phyloP scores from a whole-genome alignment of 768 basidiomycete species.

The Mycena indigotica region DNA sequence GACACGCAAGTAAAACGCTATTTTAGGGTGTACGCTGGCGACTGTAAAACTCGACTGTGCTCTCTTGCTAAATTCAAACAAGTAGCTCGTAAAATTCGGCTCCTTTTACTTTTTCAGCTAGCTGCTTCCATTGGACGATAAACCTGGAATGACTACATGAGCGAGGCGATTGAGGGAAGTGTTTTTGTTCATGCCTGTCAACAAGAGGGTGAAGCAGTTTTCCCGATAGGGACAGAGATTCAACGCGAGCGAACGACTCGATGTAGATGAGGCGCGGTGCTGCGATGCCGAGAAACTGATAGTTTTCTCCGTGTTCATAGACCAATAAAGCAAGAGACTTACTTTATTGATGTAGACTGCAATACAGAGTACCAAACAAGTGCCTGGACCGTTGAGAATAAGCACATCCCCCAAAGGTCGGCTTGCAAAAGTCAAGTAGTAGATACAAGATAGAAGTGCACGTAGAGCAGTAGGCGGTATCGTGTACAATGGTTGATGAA shows the following conservation, averaged over 20 bases:
- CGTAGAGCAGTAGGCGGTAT: slow-evolving; percentile 63
- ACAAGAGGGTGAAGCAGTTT: slow-evolving; percentile 80
- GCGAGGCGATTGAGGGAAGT: slow-evolving; percentile 1
- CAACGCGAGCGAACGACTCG: slow-evolving; percentile 92
- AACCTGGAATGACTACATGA: slow-evolving; percentile 51
- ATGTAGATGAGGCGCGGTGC: slow-evolving; percentile 81
- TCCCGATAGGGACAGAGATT: slow-evolving; percentile 79
- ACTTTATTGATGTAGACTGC: slow-evolving; percentile 76
- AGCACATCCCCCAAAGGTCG: slow-evolving; percentile 68
- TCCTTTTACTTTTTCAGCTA: slow-evolving; percentile 42
- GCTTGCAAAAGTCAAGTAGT: slow-evolving; percentile 52
- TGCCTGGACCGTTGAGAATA: slow-evolving; percentile 93
- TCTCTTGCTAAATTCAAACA: slow-evolving; percentile 55
- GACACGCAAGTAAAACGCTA: slow-evolving; percentile 55
- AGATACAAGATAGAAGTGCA: slow-evolving; percentile 65
- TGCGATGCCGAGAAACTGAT: slow-evolving; percentile 72
- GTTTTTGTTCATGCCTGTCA: slow-evolving; percentile 57
- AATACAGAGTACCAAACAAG: slow-evolving; percentile 78
- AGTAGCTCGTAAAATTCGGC: slow-evolving; percentile 66
- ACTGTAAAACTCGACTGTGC: neutral
- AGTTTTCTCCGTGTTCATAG: slow-evolving; percentile 6
- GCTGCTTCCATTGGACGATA: slow-evolving; percentile 85
- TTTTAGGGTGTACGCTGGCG: neutral
- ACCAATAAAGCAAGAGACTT: slow-evolving; percentile 30
- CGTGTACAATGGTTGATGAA: slow-evolving; percentile 78